Percentiles rank a stretch among this genome's conserved stretches.
Conservation (phyloP, 805 yeast genomes). For the Wickerhamomyces chaumierensis region DNA sequence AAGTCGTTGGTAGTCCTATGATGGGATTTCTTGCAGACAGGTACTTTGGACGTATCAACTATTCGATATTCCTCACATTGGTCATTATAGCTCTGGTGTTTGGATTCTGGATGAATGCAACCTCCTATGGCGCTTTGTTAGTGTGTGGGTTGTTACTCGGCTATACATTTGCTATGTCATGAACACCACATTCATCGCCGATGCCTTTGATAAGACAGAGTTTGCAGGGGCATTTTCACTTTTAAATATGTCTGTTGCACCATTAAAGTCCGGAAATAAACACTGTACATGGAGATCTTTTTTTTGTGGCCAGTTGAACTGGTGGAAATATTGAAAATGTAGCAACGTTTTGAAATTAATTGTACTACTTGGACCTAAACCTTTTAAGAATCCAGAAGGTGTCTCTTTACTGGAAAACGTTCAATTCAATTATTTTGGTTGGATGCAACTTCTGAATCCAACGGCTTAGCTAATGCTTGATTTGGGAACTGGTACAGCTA, state of each 20-base stretch:
- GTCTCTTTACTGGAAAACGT: too few species aligned
- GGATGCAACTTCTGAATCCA: too few species aligned
- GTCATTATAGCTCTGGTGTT: slow-evolving; percentile 26
- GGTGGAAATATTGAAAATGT: too few species aligned
- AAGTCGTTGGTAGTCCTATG: slow-evolving; percentile 35
- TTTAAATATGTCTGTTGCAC: slow-evolving; percentile 22
- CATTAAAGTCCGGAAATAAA: too few species aligned
- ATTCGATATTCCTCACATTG: slow-evolving; percentile 26
- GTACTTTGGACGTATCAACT: slow-evolving; percentile 32
- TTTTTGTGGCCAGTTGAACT: too few species aligned
- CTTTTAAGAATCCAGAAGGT: too few species aligned
- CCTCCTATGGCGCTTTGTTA: slow-evolving; percentile 27
- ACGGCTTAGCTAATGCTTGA: too few species aligned
- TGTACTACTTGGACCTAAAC: too few species aligned
- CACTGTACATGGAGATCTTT: too few species aligned
- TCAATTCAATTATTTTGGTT: too few species aligned
- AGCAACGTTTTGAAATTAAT: too few species aligned
- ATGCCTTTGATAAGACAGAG: slow-evolving; percentile 23
- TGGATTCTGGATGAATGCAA: slow-evolving; percentile 35
- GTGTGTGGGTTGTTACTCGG: slow-evolving; percentile 34
- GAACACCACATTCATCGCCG: slow-evolving; percentile 31
- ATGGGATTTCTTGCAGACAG: slow-evolving; percentile 36
- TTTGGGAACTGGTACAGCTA: too few species aligned
- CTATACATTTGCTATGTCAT: slow-evolving; percentile 35
- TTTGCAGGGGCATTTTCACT: slow-evolving; percentile 31